Conservation (phyloP, 2,329 filamentous ascomycete species). For the Ceratocystis albifundus region DNA sequence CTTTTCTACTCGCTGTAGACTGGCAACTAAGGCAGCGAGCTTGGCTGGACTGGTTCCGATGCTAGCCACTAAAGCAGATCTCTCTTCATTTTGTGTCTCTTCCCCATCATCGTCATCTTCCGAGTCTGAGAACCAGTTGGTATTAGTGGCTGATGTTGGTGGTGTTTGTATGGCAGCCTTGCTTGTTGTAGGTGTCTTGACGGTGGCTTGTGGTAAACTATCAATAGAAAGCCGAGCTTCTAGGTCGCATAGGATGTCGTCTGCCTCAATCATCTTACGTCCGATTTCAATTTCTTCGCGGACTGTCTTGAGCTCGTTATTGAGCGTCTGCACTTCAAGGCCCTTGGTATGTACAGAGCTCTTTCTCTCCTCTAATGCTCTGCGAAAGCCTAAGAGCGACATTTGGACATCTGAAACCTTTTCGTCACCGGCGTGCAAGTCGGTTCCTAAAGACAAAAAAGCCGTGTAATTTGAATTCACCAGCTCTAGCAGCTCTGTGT, state of each 20-base stretch:
- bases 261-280: constrained; percentile 53
- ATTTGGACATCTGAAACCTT: constrained; percentile 83
- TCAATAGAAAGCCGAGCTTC: constrained; percentile 52
- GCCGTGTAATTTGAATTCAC: constrained; percentile 93
- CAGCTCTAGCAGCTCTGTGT: constrained; percentile 78
- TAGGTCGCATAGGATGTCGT: constrained; percentile 49
- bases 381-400: constrained; percentile 70
- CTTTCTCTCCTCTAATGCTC: constrained; percentile 67
- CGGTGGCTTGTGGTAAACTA: constrained; percentile 26
- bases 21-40: constrained; percentile 32
- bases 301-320: constrained; percentile 56
- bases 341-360: constrained; percentile 52
- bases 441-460: constrained; percentile 71
- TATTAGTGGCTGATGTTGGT: constrained; percentile 24
- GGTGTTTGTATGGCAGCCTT: constrained; percentile 24
- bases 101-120: constrained; percentile 27
- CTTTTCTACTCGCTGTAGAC: constrained; percentile 36
- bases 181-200: constrained; percentile 28
- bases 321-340: constrained; percentile 48
- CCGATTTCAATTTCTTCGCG: constrained; percentile 51
- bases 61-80: constrained; percentile 15
- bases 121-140: constrained; percentile 26
- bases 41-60: constrained; percentile 28
- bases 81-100: constrained; percentile 25
- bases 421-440: constrained; percentile 78